Evolutionary conservation across 1,284 basidiomycete genomes (phyloP).

Genomic region (Serendipita sp.): DNA sequence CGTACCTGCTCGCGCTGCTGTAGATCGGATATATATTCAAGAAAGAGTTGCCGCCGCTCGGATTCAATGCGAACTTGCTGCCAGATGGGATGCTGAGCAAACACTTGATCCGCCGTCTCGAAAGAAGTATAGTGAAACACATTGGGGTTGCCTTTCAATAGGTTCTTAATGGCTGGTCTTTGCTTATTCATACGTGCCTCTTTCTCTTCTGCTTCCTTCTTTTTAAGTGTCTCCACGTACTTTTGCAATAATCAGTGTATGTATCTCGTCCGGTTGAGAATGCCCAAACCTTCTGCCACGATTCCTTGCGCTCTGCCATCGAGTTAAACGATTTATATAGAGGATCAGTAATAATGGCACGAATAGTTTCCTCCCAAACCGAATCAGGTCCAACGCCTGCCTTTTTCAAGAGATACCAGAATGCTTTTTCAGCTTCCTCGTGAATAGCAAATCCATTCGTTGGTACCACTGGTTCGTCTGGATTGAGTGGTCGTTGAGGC

Average conservation of each 20-base stretch:
- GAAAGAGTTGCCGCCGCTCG: constrained; percentile 73
- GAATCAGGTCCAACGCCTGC: constrained; percentile 81
- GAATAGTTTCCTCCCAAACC: constrained; percentile 98
- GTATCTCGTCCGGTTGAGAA: not conserved
- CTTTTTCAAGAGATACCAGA: constrained; percentile 75
- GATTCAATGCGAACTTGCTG: constrained; percentile 68
- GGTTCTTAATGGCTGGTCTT: constrained; percentile 68
- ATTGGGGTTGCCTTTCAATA: constrained; percentile 70
- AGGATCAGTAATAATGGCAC: constrained; percentile 94
- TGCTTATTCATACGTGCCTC: constrained; percentile 68
- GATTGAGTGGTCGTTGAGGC: constrained; percentile 60
- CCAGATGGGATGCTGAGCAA: constrained; percentile 77
- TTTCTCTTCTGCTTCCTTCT: constrained; percentile 63
- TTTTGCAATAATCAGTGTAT: constrained; percentile 21
- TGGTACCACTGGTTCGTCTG: constrained; percentile 73
- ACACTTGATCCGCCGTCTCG: constrained; percentile 68
- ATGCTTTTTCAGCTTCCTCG: constrained; percentile 88
- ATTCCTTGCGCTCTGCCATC: constrained; percentile 85
- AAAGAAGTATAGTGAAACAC: constrained; percentile 85
- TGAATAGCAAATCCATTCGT: constrained; percentile 75
- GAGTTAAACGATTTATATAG: constrained; percentile 90
- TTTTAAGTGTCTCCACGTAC: constrained; percentile 54
- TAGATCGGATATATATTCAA: constrained; percentile 76
- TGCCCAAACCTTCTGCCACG: constrained; percentile 70
- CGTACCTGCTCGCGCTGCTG: constrained; percentile 73